A percentile compares a stretch with the other conserved stretches of the same genome.
phyloP scores from a whole-genome alignment of 2,329 filamentous ascomycete genomes.

The Lasiodiplodia gonubiensis region DNA sequence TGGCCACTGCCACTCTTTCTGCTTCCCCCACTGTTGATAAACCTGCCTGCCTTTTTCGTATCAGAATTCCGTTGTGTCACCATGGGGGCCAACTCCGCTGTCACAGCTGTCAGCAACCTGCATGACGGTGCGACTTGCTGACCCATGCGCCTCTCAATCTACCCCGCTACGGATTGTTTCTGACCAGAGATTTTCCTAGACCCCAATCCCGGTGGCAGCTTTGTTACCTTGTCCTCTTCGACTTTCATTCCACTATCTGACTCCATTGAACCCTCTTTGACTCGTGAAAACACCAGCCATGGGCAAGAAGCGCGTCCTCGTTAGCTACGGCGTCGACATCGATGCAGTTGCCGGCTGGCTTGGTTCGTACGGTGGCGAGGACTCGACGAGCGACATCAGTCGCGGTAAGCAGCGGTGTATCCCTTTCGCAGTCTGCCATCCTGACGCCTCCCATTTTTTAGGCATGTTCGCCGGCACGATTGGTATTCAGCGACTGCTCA shows the following conservation, averaged over 20 bases:
- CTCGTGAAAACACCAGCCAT: constrained; percentile 34
- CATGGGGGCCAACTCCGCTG: not conserved
- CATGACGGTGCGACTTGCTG: not conserved
- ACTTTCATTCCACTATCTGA: not conserved
- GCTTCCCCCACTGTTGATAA: not conserved
- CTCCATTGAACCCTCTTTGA: not conserved
- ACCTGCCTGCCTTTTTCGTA: not conserved
- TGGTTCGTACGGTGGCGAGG: constrained; percentile 75
- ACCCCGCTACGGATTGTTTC: not conserved
- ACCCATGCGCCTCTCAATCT: not conserved
- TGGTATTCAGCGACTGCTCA: constrained; percentile 69
- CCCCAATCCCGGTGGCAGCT: not conserved
- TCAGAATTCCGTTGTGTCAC: not conserved
- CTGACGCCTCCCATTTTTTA: constrained; percentile 35
- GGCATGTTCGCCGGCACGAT: constrained; percentile 72
- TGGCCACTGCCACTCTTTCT: constrained; percentile 37
- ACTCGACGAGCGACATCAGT: constrained; percentile 74
- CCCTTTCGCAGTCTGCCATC: not conserved
- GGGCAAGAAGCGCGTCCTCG: constrained; percentile 60
- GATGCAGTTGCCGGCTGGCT: constrained; percentile 78
- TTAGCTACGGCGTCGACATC: constrained; percentile 73
- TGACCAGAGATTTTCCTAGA: not conserved
- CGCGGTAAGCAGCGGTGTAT: constrained; percentile 56
- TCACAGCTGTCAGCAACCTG: not conserved
- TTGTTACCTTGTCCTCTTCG: not conserved